phyloP scores from a whole-genome alignment of 306 rosid species.

The Albizia julibrissin region DNA sequence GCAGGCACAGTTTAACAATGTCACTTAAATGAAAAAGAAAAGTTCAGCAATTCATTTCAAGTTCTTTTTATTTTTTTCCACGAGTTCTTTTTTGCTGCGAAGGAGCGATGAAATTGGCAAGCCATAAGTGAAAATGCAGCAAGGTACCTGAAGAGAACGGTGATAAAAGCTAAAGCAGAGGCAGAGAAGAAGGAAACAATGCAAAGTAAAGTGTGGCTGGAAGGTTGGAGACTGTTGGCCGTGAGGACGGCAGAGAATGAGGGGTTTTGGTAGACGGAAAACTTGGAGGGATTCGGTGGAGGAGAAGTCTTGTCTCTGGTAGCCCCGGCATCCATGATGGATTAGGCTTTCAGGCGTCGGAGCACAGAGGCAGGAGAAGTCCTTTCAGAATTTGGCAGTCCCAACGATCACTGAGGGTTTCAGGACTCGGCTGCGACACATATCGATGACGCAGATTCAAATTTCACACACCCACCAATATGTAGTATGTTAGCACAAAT shows the following conservation, averaged over 20 bases:
- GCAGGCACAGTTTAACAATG: background rate
- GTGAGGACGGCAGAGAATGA: conserved; percentile 78
- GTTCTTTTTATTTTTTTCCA: background rate
- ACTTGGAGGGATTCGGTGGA: conserved; percentile 61
- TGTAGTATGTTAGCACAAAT: background rate
- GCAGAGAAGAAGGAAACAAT: conserved; percentile 63
- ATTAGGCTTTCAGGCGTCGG: background rate
- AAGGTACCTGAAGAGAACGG: conserved; percentile 61
- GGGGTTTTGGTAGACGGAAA: conserved; percentile 77
- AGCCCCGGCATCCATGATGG: conserved; percentile 44
- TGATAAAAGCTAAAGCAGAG: conserved; percentile 64
- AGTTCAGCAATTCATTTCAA: background rate
- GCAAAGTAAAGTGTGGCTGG: conserved; percentile 57
- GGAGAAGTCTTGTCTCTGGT: conserved; percentile 45
- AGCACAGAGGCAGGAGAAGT: background rate
- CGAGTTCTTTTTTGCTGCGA: background rate
- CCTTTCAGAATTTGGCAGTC: background rate
- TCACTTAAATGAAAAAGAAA: background rate
- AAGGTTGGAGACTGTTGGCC: conserved; percentile 75
- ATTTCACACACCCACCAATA: background rate
- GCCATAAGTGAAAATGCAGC: background rate
- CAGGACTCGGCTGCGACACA: background rate
- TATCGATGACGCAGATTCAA: background rate
- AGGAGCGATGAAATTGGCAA: background rate
- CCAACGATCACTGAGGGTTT: background rate